A percentile compares a stretch with the other conserved stretches of the same genome.
Conservation (phyloP, 2,329 filamentous ascomycete species). For the Ophiostoma himal-ulmi region DNA sequence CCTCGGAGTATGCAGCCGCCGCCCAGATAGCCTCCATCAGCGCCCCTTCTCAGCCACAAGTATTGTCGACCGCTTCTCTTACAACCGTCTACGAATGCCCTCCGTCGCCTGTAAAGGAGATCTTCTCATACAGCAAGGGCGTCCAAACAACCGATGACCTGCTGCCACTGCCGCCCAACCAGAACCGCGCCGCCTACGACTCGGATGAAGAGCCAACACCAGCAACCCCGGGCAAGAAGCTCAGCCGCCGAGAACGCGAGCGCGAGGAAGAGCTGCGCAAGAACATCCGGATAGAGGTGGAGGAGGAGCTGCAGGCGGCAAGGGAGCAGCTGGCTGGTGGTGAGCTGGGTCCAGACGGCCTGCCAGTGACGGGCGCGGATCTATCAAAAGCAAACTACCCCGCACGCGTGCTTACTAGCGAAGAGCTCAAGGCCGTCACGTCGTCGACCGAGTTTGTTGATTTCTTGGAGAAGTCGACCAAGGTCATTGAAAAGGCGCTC, state of each 20-base stretch:
- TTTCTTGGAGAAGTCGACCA: slow-evolving; percentile 91
- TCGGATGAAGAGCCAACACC: slow-evolving; percentile 58
- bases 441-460: slow-evolving; percentile 90
- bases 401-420: slow-evolving; percentile 68
- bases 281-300: slow-evolving; percentile 80
- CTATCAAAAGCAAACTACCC: slow-evolving; percentile 58
- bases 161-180: slow-evolving; percentile 49
- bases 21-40: not conserved
- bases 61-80: slow-evolving; percentile 65
- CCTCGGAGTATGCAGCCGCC: slow-evolving; percentile 53
- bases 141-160: slow-evolving; percentile 84
- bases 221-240: slow-evolving; percentile 61
- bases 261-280: slow-evolving; percentile 84
- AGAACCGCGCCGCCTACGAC: slow-evolving; percentile 50
- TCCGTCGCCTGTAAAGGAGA: slow-evolving; percentile 68
- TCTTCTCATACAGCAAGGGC: slow-evolving; percentile 94
- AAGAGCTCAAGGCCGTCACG: slow-evolving; percentile 85
- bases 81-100: slow-evolving; percentile 76
- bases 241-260: slow-evolving; percentile 73
- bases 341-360: not conserved
- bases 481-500: slow-evolving; percentile 91
- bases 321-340: slow-evolving; percentile 46
- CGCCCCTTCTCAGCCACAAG: slow-evolving; percentile 45
- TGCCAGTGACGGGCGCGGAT: slow-evolving; percentile 36
- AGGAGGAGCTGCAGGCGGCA: slow-evolving; percentile 78